Evolutionary conservation across 75 land plant genomes (phyloP).

Genomic region (Adiantum capillusveneris): DNA sequence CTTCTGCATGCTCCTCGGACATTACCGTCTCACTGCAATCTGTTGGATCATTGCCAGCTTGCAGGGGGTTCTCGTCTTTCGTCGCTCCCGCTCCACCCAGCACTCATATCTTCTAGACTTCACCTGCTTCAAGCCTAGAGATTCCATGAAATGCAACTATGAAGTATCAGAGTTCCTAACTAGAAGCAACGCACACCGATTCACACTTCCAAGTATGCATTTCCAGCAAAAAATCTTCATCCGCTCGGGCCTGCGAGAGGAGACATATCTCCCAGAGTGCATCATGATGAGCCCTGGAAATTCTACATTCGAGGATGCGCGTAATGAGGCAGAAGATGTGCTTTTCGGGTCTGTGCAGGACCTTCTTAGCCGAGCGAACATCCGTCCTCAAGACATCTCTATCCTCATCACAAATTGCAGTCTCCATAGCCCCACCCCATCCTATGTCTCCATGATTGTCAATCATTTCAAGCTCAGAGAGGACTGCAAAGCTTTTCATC

Average conservation of each 20-base stretch:
- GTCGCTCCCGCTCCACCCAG: not conserved
- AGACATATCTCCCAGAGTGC: slow-evolving; percentile 31
- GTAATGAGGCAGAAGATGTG: slow-evolving; percentile 4
- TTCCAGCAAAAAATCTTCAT: slow-evolving; percentile 25
- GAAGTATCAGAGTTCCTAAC: slow-evolving; percentile 16
- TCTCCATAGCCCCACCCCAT: slow-evolving; percentile 32
- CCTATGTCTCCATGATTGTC: slow-evolving; percentile 27
- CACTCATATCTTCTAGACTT: slow-evolving; percentile 6
- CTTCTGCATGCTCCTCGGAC: too few relatives aligned
- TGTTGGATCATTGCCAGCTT: too few relatives aligned
- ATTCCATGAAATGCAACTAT: slow-evolving; percentile 15
- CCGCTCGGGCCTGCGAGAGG: slow-evolving; percentile 33
- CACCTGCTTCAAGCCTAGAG: slow-evolving; percentile 40
- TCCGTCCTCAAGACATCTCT: slow-evolving; percentile 21
- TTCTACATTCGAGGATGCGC: not conserved
- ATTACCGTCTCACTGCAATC: too few relatives aligned
- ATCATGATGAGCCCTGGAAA: slow-evolving; percentile 1
- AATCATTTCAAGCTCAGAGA: slow-evolving; percentile 21
- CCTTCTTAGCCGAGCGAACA: slow-evolving; percentile 19
- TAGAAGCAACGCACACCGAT: not conserved
- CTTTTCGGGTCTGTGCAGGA: slow-evolving; percentile 14
- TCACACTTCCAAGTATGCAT: slow-evolving; percentile 11
- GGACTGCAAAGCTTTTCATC: slow-evolving; percentile 19
- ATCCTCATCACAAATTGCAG: slow-evolving; percentile 35
- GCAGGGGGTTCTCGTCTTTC: too few relatives aligned